Evolutionary conservation across 257 asterid species (phyloP).

Genomic region (Nicotiana benthamiana): DNA sequence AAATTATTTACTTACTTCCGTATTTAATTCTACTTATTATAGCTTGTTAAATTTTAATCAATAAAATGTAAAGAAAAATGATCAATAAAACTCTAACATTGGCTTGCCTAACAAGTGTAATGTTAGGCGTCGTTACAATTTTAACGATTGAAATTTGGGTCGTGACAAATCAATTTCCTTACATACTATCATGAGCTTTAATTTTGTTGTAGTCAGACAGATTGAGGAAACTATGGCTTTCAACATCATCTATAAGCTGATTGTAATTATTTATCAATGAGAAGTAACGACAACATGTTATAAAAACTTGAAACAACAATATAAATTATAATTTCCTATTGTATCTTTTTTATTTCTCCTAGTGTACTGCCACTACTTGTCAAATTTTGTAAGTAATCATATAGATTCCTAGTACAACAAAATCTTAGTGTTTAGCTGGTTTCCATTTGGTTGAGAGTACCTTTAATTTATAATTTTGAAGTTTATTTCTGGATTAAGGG

Average conservation of each 20-base stretch:
- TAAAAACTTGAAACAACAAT: background rate
- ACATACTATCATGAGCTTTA: background rate
- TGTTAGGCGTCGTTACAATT: too few relatives aligned
- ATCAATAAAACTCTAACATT: too few relatives aligned
- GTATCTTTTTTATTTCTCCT: background rate
- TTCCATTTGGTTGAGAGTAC: background rate
- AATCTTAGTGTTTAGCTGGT: background rate
- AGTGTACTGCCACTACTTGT: background rate
- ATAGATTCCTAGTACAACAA: background rate
- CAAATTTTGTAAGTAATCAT: background rate
- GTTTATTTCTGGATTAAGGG: background rate
- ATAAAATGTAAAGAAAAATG: too few relatives aligned
- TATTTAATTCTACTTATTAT: too few relatives aligned
- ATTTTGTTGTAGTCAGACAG: background rate
- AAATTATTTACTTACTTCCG: too few relatives aligned
- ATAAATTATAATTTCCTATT: background rate
- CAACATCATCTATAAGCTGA: background rate
- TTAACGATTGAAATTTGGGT: too few relatives aligned
- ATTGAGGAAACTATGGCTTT: background rate
- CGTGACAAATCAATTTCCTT: background rate
- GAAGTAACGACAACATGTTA: background rate
- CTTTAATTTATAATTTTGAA: background rate
- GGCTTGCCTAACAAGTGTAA: too few relatives aligned
- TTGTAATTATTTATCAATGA: background rate
- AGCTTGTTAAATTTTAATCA: too few relatives aligned